Evolutionary conservation across 164 flowering plant genomes (phyloP).

Genomic region (Chloranthus sessilifolius): DNA sequence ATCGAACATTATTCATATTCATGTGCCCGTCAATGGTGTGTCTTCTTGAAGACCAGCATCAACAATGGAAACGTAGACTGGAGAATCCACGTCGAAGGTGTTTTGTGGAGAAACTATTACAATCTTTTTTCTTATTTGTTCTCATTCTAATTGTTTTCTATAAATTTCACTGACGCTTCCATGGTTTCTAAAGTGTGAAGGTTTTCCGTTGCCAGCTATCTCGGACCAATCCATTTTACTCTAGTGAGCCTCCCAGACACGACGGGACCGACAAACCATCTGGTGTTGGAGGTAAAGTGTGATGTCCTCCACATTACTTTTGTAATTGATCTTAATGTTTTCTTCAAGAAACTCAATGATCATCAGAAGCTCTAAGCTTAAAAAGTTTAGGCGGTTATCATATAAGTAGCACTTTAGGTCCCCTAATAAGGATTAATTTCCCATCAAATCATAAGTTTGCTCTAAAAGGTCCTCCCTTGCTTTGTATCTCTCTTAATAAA

Average conservation of each 20-base stretch:
- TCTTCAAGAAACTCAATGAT: too few species aligned
- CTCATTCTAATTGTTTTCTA: not conserved
- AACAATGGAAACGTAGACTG: conserved; percentile 64
- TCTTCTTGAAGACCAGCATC: conserved; percentile 73
- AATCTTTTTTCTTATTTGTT: not conserved
- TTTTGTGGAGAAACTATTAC: not conserved
- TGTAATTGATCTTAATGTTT: not conserved
- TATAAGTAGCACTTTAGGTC: too few species aligned
- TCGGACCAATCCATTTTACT: conserved; percentile 65
- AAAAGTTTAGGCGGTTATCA: too few species aligned
- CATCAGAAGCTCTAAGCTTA: too few species aligned
- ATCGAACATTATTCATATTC: conserved; percentile 73
- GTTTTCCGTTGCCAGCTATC: conserved; percentile 82
- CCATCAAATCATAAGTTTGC: too few species aligned
- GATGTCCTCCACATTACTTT: not conserved
- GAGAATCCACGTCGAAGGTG: conserved; percentile 69
- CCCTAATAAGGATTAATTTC: too few species aligned
- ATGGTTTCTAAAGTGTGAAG: conserved; percentile 65
- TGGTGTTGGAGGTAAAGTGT: conserved; percentile 51
- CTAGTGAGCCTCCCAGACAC: conserved; percentile 51
- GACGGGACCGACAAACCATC: conserved; percentile 52
- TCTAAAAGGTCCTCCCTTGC: too few species aligned
- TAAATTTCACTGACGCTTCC: conserved; percentile 14
- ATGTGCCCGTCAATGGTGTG: conserved; percentile 85
- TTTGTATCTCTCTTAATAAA: too few species aligned